Base-by-base conservation (phyloP, 1,284 basidiomycete genomes). In the Irpex sp. region DNA sequence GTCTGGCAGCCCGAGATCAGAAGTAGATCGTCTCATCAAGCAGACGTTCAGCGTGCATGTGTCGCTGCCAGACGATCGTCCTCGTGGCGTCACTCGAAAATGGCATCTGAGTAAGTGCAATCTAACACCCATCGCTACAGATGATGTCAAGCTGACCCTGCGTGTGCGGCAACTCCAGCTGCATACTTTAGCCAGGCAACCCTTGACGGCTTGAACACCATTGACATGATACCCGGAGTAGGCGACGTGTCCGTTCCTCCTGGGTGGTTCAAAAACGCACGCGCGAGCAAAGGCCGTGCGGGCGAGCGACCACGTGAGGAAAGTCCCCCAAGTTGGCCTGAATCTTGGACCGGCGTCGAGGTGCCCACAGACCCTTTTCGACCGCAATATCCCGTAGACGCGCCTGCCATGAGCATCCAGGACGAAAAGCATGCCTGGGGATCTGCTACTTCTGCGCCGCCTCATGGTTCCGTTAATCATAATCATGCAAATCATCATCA, bases 41-140 rank as follows among this genome's bases (percentile, higher is more conserved):
- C 90, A 92, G 73, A 92, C 90, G n/a, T 92, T 91, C 74, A 90
- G 88, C 68, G 90, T 92, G 55, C 83, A 87, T 68, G 90, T 92
- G 63, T 84, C 83, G 50, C 78, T 92, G 60, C 89, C 88, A 33
- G 80, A 82, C 65, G 90, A 91, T 73, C 80, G 83, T 59, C 75
- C 82, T 37, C 83, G 83, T 67, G 86, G 85, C 55, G 79, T 86
- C 57, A 77, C 84, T 59, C 85, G 90, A 66, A 92, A 92, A 73
- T 92, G 90, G 90, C 90, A 92, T 71, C 79, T 92, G 51, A 92
- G 90, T 92, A 75, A 73, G 89, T 78, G 9, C 31, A 60, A 26
- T 54, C 17, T 6, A 21, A n/a, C n/a, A n/a, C 39, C 39, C 39
- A 43, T 21, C 15, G 11, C n/a, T 50, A n/a, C 49, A 8, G 19